Percentiles rank a stretch among this genome's conserved stretches.
Conservation (phyloP, 352 stramenopile species). For the Paralagenidium karlingii region DNA sequence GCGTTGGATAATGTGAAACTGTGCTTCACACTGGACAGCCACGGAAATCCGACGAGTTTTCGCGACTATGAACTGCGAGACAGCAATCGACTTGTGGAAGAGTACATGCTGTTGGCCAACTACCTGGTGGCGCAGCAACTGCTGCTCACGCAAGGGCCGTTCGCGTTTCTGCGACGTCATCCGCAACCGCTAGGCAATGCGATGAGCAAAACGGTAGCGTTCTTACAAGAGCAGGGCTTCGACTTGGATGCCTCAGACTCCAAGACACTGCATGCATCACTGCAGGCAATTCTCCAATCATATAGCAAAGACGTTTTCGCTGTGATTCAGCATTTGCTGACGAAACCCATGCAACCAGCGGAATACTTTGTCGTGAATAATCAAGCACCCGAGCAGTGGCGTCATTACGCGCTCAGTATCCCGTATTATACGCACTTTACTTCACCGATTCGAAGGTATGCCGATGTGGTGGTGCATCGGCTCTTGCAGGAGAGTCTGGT, state of each 20-base stretch:
- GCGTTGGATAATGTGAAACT: constrained; percentile 90
- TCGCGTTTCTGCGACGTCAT: constrained; percentile 88
- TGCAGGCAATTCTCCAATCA: constrained; percentile 60
- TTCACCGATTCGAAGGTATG: constrained; percentile 93
- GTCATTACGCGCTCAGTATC: constrained; percentile 95
- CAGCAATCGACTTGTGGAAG: constrained; percentile 93
- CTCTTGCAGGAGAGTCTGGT: constrained; percentile 33
- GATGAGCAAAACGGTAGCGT: constrained; percentile 26
- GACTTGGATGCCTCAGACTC: constrained; percentile 73
- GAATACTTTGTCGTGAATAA: constrained; percentile 88
- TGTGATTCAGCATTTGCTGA: constrained; percentile 88
- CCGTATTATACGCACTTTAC: constrained; percentile 98
- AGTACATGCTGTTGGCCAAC: constrained; percentile 99
- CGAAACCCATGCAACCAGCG: constrained; percentile 90
- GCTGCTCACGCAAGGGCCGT: constrained; percentile 71
- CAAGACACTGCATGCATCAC: constrained; percentile 71
- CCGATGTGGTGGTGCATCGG: constrained; percentile 69
- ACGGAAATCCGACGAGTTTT: constrained; percentile 83
- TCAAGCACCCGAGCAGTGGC: constrained; percentile 57
- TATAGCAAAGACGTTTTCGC: constrained; percentile 72
- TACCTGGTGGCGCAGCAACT: constrained; percentile 95
- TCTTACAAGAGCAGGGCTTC: constrained; percentile 41
- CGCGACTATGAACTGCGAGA: constrained; percentile 88
- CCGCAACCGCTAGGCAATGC: constrained; percentile 42
- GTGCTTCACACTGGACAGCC: constrained; percentile 86